These are phyloP conservation scores for Neodidymelliopsis sp. DNA, from an alignment of 2,329 filamentous ascomycete genomes.

Conservation along the genomic window DNA sequence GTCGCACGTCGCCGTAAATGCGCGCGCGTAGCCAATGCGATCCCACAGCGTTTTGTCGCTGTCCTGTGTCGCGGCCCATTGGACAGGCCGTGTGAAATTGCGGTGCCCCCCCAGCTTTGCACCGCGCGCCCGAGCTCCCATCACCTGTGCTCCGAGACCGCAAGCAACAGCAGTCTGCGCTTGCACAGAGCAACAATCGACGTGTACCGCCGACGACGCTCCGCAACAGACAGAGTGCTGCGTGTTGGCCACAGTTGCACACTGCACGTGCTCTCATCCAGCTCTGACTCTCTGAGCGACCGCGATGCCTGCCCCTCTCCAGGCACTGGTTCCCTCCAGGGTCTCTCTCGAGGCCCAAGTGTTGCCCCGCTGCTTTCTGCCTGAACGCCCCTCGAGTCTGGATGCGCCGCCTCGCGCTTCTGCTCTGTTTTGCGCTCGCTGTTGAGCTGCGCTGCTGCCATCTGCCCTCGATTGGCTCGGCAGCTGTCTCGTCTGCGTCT, in stretches of 20 bases:
- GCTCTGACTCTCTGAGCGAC: not conserved
- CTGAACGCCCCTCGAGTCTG: conserved; percentile 1
- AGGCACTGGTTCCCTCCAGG: not conserved
- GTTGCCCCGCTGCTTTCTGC: conserved; percentile 21
- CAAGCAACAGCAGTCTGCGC: conserved; percentile 6
- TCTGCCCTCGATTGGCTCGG: conserved; percentile 33
- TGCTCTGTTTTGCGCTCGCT: conserved; percentile 25
- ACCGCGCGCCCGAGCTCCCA: conserved; percentile 9
- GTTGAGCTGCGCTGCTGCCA: conserved; percentile 14
- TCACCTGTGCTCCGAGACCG: conserved; percentile 9
- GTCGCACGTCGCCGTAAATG: conserved; percentile 28
- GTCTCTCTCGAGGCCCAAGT: conserved; percentile 15
- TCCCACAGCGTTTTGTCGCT: conserved; percentile 12
- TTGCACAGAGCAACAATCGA: conserved; percentile 9
- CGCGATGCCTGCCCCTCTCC: conserved; percentile 5
- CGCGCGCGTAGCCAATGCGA: conserved; percentile 45
- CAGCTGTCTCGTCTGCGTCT: conserved; percentile 44
- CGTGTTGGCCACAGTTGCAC: conserved; percentile 19
- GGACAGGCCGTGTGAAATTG: conserved; percentile 29
- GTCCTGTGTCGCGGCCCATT: conserved; percentile 21
- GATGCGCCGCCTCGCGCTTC: conserved; percentile 20
- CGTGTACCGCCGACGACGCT: conserved; percentile 3
- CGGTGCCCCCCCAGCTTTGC: conserved; percentile 23
- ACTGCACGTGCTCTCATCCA: conserved; percentile 6
- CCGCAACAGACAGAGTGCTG: conserved; percentile 13